Percentiles rank a stretch among this genome's conserved stretches.
These are phyloP conservation scores for Ophiocordyceps camponoti-leonardi DNA, from an alignment of 2,329 filamentous ascomycete genomes.

Conservation along the genomic window DNA sequence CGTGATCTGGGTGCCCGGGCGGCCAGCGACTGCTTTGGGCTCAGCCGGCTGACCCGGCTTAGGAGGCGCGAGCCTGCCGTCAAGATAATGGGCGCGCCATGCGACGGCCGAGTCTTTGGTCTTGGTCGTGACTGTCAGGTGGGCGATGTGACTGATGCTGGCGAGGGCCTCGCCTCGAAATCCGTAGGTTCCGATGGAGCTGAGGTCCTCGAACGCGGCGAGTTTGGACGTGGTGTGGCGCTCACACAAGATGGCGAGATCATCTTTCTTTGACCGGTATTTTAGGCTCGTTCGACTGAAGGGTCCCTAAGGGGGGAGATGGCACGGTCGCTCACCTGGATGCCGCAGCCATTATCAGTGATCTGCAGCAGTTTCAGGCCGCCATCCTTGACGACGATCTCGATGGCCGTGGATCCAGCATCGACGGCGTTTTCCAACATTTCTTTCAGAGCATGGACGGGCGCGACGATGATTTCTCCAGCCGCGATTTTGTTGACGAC, in stretches of 20 bases:
- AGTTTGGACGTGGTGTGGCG: constrained; percentile 95
- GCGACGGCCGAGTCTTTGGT: constrained; percentile 77
- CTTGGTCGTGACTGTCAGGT: constrained; percentile 86
- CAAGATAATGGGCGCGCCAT: constrained; percentile 76
- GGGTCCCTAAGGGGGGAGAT: too few species aligned
- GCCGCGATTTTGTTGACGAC: constrained; percentile 98
- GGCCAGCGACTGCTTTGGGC: constrained; percentile 74
- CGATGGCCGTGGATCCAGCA: constrained; percentile 81
- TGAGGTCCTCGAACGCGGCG: constrained; percentile 80
- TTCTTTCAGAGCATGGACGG: constrained; percentile 90
- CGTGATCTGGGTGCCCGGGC: constrained; percentile 83
- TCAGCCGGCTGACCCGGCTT: constrained; percentile 80
- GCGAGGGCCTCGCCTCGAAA: constrained; percentile 92
- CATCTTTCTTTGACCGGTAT: constrained; percentile 49
- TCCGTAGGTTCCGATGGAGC: constrained; percentile 86
- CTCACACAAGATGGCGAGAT: constrained; percentile 81
- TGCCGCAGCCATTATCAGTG: constrained; percentile 91
- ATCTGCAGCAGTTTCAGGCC: constrained; percentile 92
- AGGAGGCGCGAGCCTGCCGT: constrained; percentile 61
- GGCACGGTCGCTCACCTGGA: constrained; percentile 45
- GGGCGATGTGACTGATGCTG: constrained; percentile 96
- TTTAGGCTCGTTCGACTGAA: background rate
- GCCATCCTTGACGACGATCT: constrained; percentile 86
- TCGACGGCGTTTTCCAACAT: constrained; percentile 95
- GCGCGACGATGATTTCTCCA: constrained; percentile 94